A percentile compares a stretch with the other conserved stretches of the same genome.
Evolutionary conservation across 73 alveolate species (phyloP).

Genomic region (Durusdinium trenchii): DNA sequence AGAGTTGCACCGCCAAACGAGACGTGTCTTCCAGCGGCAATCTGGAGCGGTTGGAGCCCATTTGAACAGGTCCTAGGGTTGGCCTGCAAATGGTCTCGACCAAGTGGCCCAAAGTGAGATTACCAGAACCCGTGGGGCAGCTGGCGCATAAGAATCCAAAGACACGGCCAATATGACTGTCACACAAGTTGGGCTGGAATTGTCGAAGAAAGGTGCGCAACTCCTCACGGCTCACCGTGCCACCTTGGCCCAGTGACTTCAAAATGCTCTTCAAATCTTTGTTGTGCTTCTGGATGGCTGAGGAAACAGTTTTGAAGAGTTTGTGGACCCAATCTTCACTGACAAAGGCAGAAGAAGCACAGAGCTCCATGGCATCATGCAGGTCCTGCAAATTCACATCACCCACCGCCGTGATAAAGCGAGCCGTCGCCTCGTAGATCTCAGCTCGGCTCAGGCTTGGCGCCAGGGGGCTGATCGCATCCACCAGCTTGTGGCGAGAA

Average conservation of each 20-base stretch:
- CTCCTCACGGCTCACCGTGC: conserved; percentile 63
- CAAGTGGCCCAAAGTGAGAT: conserved; percentile 64
- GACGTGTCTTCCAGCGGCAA: conserved; percentile 80
- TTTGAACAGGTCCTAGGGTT: conserved; percentile 67
- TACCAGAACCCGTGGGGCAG: conserved; percentile 88
- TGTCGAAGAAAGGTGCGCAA: conserved; percentile 70
- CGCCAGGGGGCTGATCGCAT: conserved; percentile 43
- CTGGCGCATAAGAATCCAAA: conserved; percentile 84
- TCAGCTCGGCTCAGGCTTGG: conserved; percentile 78
- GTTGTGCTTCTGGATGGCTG: conserved; percentile 68
- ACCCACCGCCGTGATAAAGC: conserved; percentile 10
- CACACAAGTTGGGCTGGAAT: conserved; percentile 70
- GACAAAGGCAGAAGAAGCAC: conserved; percentile 80
- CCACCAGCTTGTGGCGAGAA: conserved; percentile 18
- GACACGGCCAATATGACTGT: conserved; percentile 79
- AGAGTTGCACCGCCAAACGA: conserved; percentile 47
- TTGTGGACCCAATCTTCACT: conserved; percentile 84
- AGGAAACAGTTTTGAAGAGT: conserved; percentile 68
- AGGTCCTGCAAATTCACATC: conserved; percentile 60
- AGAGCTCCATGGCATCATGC: conserved; percentile 80
- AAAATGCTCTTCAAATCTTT: conserved; percentile 40
- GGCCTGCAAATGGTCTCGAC: conserved; percentile 74
- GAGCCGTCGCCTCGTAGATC: conserved; percentile 71
- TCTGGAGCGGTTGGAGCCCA: conserved; percentile 52
- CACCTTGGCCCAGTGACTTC: conserved; percentile 50